Base-by-base conservation (phyloP, 805 yeast species). In the Zygosaccharomyces bailii region DNA sequence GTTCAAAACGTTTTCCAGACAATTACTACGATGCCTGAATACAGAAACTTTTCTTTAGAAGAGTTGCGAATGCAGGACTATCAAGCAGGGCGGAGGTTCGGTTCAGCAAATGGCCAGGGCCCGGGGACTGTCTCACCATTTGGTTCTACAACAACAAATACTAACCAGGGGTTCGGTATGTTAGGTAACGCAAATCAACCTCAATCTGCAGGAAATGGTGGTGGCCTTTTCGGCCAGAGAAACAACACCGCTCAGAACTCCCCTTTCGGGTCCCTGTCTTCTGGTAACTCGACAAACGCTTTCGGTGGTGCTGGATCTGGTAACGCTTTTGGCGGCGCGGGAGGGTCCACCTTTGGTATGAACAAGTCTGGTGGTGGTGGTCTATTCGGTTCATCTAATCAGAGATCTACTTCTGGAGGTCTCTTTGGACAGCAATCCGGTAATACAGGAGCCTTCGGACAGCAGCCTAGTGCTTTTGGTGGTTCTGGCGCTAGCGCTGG, bases 61-160 rank as follows among this genome's bases (percentile, higher is more conserved):
- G 99, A 93, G 62, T 76, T 93, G 65, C 78, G 99, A 60, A 70
- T 76, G 54, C 91, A 84, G 63, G 99, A 93, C 67, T 93, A 93
- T 62, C 79, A 80, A 55, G 90, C 86, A 11, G 78, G 70, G 49
- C 66, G 71, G 20, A 62, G 51, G 38, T 57, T 52, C 40, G 45
- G 62, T 43, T 43, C 50, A 7, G 48, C 50, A 11, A 48, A 52
- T 38, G 45, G 50, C 25, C 34, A 49, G 30, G 54, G 66, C 35
- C 51, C 63, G 31, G 71, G 67, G 43, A 50, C 56, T 50, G 63
- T 61, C 46, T 51, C 63, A 24, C 61, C 63, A 16, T 64, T 67
- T 54, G 72, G 72, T 33, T 50, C 58, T 35, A 59, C 53, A 37
- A 49, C 47, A 27, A 48, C 49, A 23, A 55, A 49, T 46, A 41